Base-by-base conservation (phyloP, 768 basidiomycete genomes). In the Boletus subparvulus region DNA sequence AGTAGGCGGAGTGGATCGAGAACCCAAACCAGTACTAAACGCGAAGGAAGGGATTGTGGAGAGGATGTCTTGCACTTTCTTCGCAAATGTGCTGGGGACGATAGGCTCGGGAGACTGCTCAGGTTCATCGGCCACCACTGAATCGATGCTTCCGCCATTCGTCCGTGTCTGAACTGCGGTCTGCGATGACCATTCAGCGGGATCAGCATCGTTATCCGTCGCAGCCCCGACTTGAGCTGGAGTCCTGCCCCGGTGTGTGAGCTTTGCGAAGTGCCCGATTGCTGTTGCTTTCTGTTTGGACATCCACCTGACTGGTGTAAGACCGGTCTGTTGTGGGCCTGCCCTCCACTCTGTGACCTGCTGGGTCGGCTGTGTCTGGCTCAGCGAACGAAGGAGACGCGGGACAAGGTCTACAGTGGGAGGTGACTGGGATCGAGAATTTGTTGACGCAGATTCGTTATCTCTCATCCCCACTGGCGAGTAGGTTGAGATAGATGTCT, bases 61-160 rank as follows among this genome's bases (percentile, higher is more conserved):
- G 39, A 86, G 71, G n/a, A 86, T 66, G 12, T 74, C 70, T 62
- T 83, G 84, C 42, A 86, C 80, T 54, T 70, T 78, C 51, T 75
- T 73, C 6, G 82, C 81, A 19, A 87, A 74, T 1, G 76, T 75
- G 33, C 67, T 65, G 0, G 58, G 42, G 16, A 6, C 3, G 11
- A 9, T 11, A 32, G 81, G 72, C 53, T 79, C 80, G 3, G 76
- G 69, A 19, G 67, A 60, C 28, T 71, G 61, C 14, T 62, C 33
- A 5, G 47, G 36, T 9, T 49, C 58, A 36, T 64, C 60, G 12
- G 24, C 54, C 40, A 32, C 56, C 24, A 43, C 47, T 13, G 56
- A 50, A 21, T 60, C 40, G 43, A 47, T 35, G 32, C 55, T 50
- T 19, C 21, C 32, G 19, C 59, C 54, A 46, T 44, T 52, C 32